These are phyloP conservation scores for Fusarium mexicanum DNA, from an alignment of 2,329 filamentous ascomycete species.

Conservation along the genomic window DNA sequence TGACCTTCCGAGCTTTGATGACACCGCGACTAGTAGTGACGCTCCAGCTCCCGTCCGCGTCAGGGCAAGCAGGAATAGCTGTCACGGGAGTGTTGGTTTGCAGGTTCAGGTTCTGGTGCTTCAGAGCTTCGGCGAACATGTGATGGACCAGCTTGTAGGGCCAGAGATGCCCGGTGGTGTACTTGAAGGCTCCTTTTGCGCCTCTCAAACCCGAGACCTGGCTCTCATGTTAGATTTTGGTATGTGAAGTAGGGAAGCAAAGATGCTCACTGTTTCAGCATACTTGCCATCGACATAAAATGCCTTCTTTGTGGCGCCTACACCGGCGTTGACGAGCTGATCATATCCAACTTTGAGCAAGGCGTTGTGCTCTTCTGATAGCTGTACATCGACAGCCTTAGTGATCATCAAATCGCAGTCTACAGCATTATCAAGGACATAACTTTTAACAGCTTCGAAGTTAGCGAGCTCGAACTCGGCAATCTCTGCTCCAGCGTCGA, in stretches of 20 bases:
- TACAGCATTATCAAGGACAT: slow-evolving; percentile 50
- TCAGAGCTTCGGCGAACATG: slow-evolving; percentile 33
- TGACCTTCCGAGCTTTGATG: slow-evolving; percentile 45
- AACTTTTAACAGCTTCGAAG: slow-evolving; percentile 44
- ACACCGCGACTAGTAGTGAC: slow-evolving; percentile 49
- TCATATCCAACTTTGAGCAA: slow-evolving; percentile 45
- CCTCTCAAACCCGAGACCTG: slow-evolving; percentile 44
- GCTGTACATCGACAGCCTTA: slow-evolving; percentile 51
- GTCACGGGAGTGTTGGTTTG: slow-evolving; percentile 43
- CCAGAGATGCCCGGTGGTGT: slow-evolving; percentile 44
- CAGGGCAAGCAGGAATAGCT: slow-evolving; percentile 16
- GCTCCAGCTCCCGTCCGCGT: slow-evolving; percentile 17
- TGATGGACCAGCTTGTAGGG: slow-evolving; percentile 47
- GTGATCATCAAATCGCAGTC: slow-evolving; percentile 58
- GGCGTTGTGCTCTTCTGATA: slow-evolving; percentile 38
- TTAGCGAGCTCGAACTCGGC: slow-evolving; percentile 27
- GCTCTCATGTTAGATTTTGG: slow-evolving; percentile 26
- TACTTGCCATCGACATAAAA: slow-evolving; percentile 22
- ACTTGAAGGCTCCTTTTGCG: slow-evolving; percentile 47
- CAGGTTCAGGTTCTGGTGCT: slow-evolving; percentile 40
- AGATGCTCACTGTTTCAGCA: slow-evolving; percentile 33
- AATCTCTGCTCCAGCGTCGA: slow-evolving; percentile 33
- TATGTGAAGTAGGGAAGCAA: accelerated
- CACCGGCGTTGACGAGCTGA: slow-evolving; percentile 40
- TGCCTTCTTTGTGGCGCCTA: neutral